Conservation (phyloP, 768 basidiomycete genomes). For the Mycena amicta region DNA sequence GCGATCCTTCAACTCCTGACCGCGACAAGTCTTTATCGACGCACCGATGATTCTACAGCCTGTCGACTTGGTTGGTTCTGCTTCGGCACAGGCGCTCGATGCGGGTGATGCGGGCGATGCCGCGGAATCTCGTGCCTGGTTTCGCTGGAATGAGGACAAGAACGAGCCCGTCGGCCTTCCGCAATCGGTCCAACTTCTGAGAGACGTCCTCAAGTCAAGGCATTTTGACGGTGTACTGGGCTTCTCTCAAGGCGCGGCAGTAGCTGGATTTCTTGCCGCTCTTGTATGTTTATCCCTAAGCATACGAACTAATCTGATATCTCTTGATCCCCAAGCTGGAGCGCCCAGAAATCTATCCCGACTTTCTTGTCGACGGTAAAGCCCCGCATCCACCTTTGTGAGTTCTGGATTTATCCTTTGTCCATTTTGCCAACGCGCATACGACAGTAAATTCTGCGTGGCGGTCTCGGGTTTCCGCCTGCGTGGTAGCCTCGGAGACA, state of each 20-base stretch:
- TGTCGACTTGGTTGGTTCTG: constrained; percentile 49
- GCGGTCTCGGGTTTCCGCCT: constrained; percentile 73
- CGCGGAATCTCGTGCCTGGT: constrained; percentile 71
- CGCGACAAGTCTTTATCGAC: constrained; percentile 71
- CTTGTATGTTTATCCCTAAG: constrained; percentile 48
- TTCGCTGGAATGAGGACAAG: constrained; percentile 55
- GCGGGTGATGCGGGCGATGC: constrained; percentile 42
- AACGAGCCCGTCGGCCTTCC: constrained; percentile 58
- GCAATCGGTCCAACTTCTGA: constrained; percentile 55
- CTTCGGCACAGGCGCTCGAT: constrained; percentile 26
- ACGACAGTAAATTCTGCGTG: constrained; percentile 66
- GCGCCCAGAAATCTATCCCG: constrained; percentile 50
- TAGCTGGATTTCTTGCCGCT: constrained; percentile 71
- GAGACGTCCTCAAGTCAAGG: constrained; percentile 57
- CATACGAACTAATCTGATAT: background rate
- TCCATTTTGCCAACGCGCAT: background rate
- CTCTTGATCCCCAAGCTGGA: constrained; percentile 53
- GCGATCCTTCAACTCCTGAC: too few species aligned
- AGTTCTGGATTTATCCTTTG: constrained; percentile 22
- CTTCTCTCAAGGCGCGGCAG: constrained; percentile 65
- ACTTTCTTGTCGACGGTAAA: constrained; percentile 64
- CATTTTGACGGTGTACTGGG: constrained; percentile 58
- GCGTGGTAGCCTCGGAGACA: constrained; percentile 48
- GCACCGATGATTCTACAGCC: constrained; percentile 70
- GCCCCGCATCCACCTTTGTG: constrained; percentile 79